Evolutionary conservation across 1,284 basidiomycete genomes (phyloP).

Genomic region (Caloboletus firmus): DNA sequence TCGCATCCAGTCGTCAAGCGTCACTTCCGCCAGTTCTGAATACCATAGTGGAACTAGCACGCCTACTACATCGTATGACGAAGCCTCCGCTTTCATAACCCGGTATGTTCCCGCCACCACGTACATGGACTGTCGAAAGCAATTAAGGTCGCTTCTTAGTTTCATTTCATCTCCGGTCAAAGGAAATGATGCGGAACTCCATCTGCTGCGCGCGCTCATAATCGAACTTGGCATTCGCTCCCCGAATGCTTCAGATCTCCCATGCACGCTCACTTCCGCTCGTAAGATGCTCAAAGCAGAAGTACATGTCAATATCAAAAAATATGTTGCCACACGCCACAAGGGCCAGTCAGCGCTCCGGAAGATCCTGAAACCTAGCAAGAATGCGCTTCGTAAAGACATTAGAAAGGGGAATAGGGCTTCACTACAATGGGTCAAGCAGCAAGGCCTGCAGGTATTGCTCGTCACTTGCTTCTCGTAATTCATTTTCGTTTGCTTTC

Average conservation of each 20-base stretch:
- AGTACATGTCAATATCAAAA: constrained; percentile 68
- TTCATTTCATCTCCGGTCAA: constrained; percentile 24
- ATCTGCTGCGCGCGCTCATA: constrained; percentile 53
- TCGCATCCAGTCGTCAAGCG: neutral
- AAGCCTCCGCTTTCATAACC: constrained; percentile 32
- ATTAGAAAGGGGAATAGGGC: constrained; percentile 51
- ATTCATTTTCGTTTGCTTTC: neutral
- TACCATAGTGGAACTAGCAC: constrained; percentile 11
- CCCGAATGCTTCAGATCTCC: constrained; percentile 41
- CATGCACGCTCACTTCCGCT: constrained; percentile 58
- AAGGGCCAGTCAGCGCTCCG: constrained; percentile 63
- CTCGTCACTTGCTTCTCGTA: constrained; percentile 45
- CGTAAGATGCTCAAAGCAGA: constrained; percentile 60
- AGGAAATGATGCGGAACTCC: constrained; percentile 45
- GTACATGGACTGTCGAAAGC: neutral
- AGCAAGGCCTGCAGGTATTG: constrained; percentile 61
- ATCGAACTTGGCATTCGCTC: constrained; percentile 55
- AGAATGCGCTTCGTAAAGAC: constrained; percentile 57
- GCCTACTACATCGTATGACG: constrained; percentile 23
- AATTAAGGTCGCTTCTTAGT: constrained; percentile 10
- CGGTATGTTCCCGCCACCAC: constrained; percentile 15
- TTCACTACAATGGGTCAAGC: constrained; percentile 59
- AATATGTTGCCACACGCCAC: constrained; percentile 66
- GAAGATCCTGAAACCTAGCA: constrained; percentile 59
- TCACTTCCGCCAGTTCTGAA: constrained; percentile 7